These are phyloP conservation scores for Hypoxylon sp. DNA, from an alignment of 2,329 filamentous ascomycete genomes.

Conservation along the genomic window DNA sequence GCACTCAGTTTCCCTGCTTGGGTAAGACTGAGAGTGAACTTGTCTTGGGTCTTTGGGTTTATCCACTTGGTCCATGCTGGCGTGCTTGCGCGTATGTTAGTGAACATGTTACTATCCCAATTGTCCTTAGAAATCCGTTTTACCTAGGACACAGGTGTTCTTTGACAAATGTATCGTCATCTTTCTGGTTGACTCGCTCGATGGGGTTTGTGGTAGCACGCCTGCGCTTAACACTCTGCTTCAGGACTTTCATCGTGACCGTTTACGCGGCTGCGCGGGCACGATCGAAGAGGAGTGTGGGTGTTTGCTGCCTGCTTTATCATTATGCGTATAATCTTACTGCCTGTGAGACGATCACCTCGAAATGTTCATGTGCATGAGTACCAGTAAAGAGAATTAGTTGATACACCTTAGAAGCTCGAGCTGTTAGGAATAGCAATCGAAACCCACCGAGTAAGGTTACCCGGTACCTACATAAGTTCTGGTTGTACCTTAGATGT, in stretches of 20 bases:
- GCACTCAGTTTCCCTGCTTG: slow-evolving; percentile 55
- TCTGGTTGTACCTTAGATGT: background rate
- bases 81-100: slow-evolving; percentile 32
- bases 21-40: slow-evolving; percentile 61
- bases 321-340: slow-evolving; percentile 9
- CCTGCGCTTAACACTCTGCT: slow-evolving; percentile 47
- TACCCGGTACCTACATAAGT: background rate
- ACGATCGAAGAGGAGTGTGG: slow-evolving; percentile 1
- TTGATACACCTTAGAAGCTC: background rate
- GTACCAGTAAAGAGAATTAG: background rate
- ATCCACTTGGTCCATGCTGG: slow-evolving; percentile 59
- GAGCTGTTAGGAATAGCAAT: background rate
- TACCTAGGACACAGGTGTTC: slow-evolving; percentile 64
- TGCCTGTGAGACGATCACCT: background rate
- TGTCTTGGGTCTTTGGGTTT: slow-evolving; percentile 59
- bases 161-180: slow-evolving; percentile 62
- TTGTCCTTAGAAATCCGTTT: slow-evolving; percentile 31
- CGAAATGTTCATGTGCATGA: background rate
- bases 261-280: background rate
- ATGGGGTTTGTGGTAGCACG: slow-evolving; percentile 55
- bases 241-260: slow-evolving; percentile 38
- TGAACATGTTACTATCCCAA: background rate
- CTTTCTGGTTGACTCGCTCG: slow-evolving; percentile 61
- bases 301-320: slow-evolving; percentile 3
- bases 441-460: background rate